A percentile compares a stretch with the other conserved stretches of the same genome.
Conservation (phyloP, 805 yeast species). For the Candida palmyrensis region DNA sequence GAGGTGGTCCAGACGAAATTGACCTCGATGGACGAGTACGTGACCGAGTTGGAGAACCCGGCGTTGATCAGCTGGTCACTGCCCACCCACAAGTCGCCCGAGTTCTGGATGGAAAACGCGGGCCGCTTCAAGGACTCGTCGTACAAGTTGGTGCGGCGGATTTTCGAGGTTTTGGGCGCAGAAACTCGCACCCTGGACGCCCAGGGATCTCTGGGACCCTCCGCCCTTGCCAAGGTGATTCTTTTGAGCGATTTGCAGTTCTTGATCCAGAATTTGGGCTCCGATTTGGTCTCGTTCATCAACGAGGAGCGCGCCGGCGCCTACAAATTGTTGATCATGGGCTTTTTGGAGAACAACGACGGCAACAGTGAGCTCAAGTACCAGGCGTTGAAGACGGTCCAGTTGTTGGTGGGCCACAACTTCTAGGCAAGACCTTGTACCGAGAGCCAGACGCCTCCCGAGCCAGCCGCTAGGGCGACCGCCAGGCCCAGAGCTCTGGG, state of each 20-base stretch:
- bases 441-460: too few species aligned
- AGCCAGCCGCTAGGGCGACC: too few species aligned
- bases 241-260: conserved; percentile 39
- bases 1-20: conserved; percentile 65
- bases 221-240: conserved; percentile 25
- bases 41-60: conserved; percentile 76
- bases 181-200: too few species aligned
- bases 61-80: conserved; percentile 69
- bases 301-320: conserved; percentile 45
- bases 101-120: conserved; percentile 86
- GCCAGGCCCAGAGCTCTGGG: too few species aligned
- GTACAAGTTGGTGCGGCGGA: conserved; percentile 64
- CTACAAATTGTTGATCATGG: conserved; percentile 76
- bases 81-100: conserved; percentile 85
- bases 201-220: conserved; percentile 13
- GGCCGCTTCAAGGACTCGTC: conserved; percentile 69
- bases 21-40: conserved; percentile 90
- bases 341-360: conserved; percentile 59
- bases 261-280: conserved; percentile 36
- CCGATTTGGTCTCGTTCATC: conserved; percentile 31
- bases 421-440: too few species aligned
- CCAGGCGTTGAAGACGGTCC: conserved; percentile 95
- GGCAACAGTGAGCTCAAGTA: conserved; percentile 84
- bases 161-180: conserved; percentile 47
- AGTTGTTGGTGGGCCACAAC: conserved; percentile 82